Percentiles rank a stretch among this genome's conserved stretches.
Evolutionary conservation across 1,139 yeast species (phyloP).

Genomic region (Hyphopichia burtonii): DNA sequence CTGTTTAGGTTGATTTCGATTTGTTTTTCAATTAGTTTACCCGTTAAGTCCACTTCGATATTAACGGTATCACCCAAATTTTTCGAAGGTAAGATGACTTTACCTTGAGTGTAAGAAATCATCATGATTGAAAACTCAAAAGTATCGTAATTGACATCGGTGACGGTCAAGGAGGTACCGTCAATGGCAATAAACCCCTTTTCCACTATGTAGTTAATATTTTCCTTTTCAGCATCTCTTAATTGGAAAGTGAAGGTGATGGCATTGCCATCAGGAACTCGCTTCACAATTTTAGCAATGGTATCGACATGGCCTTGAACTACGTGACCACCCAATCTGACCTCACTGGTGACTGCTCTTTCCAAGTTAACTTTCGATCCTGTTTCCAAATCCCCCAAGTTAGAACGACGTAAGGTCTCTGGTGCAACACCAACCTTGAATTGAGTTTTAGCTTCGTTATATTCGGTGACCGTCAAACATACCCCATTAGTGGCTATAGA

Average conservation of each 20-base stretch:
- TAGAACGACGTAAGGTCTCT: constrained; percentile 83
- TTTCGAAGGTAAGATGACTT: constrained; percentile 73
- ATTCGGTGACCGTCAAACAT: constrained; percentile 92
- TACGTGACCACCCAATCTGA: constrained; percentile 92
- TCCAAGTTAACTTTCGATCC: constrained; percentile 81
- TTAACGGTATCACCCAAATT: constrained; percentile 66
- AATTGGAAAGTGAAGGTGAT: constrained; percentile 72
- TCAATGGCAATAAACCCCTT: constrained; percentile 92
- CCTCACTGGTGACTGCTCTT: constrained; percentile 81
- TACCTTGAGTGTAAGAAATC: constrained; percentile 86
- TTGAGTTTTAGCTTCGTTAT: constrained; percentile 41
- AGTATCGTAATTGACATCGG: constrained; percentile 60
- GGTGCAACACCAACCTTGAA: constrained; percentile 94
- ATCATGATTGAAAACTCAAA: constrained; percentile 80
- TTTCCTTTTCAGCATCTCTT: constrained; percentile 53
- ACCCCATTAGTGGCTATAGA: constrained; percentile 89
- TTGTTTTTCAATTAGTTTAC: constrained; percentile 88
- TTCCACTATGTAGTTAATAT: constrained; percentile 78
- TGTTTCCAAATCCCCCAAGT: constrained; percentile 56
- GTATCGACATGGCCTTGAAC: constrained; percentile 99
- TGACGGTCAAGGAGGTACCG: constrained; percentile 92
- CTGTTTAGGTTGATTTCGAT: constrained; percentile 55
- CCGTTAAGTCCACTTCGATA: constrained; percentile 91
- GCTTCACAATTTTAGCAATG: constrained; percentile 61
- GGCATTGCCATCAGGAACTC: constrained; percentile 72